phyloP scores from a whole-genome alignment of 1,284 basidiomycete genomes.

The Cerioporus squamosus region DNA sequence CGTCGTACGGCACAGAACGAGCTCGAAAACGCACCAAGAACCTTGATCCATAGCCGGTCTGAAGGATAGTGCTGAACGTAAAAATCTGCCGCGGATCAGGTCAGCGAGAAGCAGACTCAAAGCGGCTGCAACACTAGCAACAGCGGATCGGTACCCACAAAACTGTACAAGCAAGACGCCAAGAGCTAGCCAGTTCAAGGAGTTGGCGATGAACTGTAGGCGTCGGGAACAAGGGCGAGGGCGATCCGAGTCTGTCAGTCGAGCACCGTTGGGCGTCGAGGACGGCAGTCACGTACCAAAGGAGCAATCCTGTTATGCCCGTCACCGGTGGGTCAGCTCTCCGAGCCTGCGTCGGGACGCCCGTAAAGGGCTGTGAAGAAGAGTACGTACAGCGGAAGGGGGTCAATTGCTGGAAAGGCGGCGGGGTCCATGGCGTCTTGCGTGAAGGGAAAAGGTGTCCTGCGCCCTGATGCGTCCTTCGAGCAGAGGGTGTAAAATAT shows the following conservation, averaged over 20 bases:
- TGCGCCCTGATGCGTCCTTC: no score
- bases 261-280: no score
- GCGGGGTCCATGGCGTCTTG: no score
- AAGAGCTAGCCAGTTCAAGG: slow-evolving; percentile 10
- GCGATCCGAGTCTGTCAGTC: neutral
- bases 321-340: no score
- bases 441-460: no score
- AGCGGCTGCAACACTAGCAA: no score
- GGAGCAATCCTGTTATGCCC: slow-evolving; percentile 1
- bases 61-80: slow-evolving; percentile 4
- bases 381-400: no score
- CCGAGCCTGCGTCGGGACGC: no score
- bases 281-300: neutral
- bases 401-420: no score
- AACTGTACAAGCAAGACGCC: slow-evolving; percentile 5
- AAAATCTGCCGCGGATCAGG: neutral
- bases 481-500: no score
- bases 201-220: slow-evolving; percentile 8
- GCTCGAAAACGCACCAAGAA: neutral
- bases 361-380: no score
- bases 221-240: neutral
- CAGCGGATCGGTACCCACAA: neutral
- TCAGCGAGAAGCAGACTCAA: neutral
- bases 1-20: neutral
- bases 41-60: slow-evolving; percentile 3